Conservation (phyloP, 2,329 filamentous ascomycete species). For the Fonsecaea multimorphosa region DNA sequence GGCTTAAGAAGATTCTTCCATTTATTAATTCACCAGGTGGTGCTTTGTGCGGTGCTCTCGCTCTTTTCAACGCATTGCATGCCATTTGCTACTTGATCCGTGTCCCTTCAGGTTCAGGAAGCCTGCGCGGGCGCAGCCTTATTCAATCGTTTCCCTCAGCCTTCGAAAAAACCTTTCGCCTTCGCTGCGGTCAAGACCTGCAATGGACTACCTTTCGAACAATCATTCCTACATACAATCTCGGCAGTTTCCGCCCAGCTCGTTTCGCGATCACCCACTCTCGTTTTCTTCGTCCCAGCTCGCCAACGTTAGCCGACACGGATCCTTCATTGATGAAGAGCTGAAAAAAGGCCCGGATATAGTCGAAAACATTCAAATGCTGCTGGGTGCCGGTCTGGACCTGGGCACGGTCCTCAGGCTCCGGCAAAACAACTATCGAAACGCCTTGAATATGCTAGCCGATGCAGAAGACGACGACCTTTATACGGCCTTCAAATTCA, state of each 20-base stretch:
- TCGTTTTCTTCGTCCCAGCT: background rate
- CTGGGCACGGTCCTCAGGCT: background rate
- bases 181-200: background rate
- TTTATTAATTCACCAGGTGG: background rate
- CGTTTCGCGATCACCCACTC: background rate
- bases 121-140: background rate
- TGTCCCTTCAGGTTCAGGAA: background rate
- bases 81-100: background rate
- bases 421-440: background rate
- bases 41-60: background rate
- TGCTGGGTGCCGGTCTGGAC: background rate
- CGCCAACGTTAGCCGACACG: background rate
- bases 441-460: constrained; percentile 4
- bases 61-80: background rate
- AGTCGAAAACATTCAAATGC: background rate
- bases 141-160: background rate
- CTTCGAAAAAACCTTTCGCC: background rate
- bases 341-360: background rate
- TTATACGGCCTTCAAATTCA: background rate
- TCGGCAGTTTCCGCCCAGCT: background rate
- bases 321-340: background rate
- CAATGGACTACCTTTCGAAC: background rate
- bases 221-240: background rate
- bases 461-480: constrained; percentile 6
- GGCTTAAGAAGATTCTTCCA: background rate